Conservation (phyloP, 192 early-diverging fungal species). For the Podila clonocystis region DNA sequence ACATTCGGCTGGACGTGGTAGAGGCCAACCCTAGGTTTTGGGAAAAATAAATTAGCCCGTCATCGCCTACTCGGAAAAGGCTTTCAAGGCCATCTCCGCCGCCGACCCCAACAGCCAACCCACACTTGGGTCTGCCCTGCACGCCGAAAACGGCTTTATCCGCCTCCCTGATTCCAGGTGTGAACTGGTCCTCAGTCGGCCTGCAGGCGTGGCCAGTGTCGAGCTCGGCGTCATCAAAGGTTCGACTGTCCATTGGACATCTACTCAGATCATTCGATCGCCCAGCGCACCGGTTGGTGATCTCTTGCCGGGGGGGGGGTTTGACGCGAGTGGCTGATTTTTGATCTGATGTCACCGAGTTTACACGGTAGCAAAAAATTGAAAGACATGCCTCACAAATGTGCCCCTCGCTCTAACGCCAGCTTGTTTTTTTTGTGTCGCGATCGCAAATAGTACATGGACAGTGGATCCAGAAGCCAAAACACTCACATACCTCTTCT, state of each 20-base stretch:
- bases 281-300: not conserved
- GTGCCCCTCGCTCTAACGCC: not conserved
- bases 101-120: not conserved
- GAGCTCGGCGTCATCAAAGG: slow-evolving; percentile 25
- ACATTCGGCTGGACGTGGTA: slow-evolving; percentile 4
- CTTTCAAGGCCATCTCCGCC: slow-evolving; percentile 14
- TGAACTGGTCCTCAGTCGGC: slow-evolving; percentile 36
- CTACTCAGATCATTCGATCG: not conserved
- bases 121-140: slow-evolving; percentile 21
- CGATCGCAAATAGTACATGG: slow-evolving; percentile 19
- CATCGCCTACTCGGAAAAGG: slow-evolving; percentile 28
- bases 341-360: slow-evolving; percentile 33
- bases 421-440: too few relatives aligned
- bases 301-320: too few relatives aligned
- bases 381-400: too few relatives aligned
- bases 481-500: slow-evolving; percentile 27
- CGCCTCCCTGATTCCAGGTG: slow-evolving; percentile 11
- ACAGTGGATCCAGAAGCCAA: slow-evolving; percentile 17
- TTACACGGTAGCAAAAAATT: slow-evolving; percentile 17
- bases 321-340: too few relatives aligned
- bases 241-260: slow-evolving; percentile 14
- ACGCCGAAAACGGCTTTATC: slow-evolving; percentile 33
- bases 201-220: slow-evolving; percentile 39
- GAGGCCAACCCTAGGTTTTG: slow-evolving; percentile 7
- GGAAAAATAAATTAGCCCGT: slow-evolving; percentile 9